Evolutionary conservation across 2,329 filamentous ascomycete species (phyloP).

Genomic region (Sporothrix pseudoabietina): DNA sequence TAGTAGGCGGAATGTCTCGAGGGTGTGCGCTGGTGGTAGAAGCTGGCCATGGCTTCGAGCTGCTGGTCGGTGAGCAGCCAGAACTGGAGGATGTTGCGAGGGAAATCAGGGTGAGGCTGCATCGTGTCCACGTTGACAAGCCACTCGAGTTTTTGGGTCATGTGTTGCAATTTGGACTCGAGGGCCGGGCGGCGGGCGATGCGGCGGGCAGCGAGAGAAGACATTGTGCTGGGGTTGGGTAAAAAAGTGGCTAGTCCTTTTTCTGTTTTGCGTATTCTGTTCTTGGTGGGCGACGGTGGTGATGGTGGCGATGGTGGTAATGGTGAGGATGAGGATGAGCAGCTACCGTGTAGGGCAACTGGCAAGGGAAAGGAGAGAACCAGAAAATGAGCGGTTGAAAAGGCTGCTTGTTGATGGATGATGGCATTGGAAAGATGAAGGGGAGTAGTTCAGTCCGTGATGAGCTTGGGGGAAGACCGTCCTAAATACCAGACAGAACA

Average conservation of each 20-base stretch:
- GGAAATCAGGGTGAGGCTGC: slow-evolving; percentile 65
- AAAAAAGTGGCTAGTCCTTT: not conserved
- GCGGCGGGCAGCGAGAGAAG: slow-evolving; percentile 42
- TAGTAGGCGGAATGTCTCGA: slow-evolving; percentile 60
- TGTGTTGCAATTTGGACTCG: slow-evolving; percentile 62
- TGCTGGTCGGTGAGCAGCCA: slow-evolving; percentile 72
- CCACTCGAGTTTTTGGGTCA: slow-evolving; percentile 66
- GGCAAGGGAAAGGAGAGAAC: not conserved
- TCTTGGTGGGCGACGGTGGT: not conserved
- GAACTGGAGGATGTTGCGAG: slow-evolving; percentile 67
- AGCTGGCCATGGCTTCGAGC: slow-evolving; percentile 69
- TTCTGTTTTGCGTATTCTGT: not conserved
- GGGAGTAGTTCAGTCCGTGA: not conserved
- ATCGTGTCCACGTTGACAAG: slow-evolving; percentile 66
- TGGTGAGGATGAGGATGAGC: not conserved
- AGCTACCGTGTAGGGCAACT: slow-evolving; percentile 5
- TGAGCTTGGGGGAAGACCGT: not conserved
- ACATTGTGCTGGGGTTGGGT: not conserved
- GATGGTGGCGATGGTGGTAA: not conserved
- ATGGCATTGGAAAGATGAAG: not conserved
- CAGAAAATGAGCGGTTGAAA: not conserved
- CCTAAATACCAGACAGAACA: slow-evolving; percentile 11
- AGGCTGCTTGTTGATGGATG: not conserved
- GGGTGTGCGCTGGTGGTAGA: slow-evolving; percentile 71
- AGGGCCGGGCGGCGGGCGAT: slow-evolving; percentile 55